These are phyloP conservation scores for Paradendryphiella salina DNA, from an alignment of 2,329 filamentous ascomycete genomes.

Conservation along the genomic window DNA sequence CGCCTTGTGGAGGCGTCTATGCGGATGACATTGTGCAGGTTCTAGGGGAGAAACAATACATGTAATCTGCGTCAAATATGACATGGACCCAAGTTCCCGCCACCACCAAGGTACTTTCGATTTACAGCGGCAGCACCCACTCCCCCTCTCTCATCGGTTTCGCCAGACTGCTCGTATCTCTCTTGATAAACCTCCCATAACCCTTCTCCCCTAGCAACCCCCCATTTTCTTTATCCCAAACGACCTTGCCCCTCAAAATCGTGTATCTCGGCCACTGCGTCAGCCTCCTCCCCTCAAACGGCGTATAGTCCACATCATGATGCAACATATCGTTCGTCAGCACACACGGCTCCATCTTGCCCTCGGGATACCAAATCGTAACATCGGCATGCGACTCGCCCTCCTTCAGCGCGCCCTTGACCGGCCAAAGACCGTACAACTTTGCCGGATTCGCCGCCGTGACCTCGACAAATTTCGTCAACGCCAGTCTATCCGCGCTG, in stretches of 20 bases:
- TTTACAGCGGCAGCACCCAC: conserved; percentile 27
- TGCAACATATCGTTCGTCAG: conserved; percentile 61
- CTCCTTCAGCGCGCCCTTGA: conserved; percentile 56
- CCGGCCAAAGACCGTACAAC: conserved; percentile 59
- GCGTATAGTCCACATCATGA: conserved; percentile 66
- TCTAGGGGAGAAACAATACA: no score
- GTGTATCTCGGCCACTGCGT: conserved; percentile 66
- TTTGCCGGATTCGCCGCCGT: conserved; percentile 61
- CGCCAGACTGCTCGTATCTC: conserved; percentile 48
- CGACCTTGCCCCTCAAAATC: conserved; percentile 60
- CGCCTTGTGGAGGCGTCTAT: no score
- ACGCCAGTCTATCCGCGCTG: conserved; percentile 45
- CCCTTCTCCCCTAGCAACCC: conserved; percentile 56
- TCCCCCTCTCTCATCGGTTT: conserved; percentile 32
- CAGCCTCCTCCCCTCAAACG: conserved; percentile 61
- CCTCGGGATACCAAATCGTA: conserved; percentile 54
- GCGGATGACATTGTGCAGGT: no score
- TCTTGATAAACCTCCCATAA: conserved; percentile 55
- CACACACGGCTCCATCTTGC: conserved; percentile 48
- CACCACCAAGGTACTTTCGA: neutral
- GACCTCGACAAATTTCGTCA: conserved; percentile 59
- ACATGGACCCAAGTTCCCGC: no score
- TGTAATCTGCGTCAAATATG: neutral
- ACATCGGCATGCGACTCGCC: conserved; percentile 60
- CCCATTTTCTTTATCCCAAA: conserved; percentile 60